These are phyloP conservation scores for Oleoguttula mirabilis DNA, from an alignment of 495 filamentous ascomycete species.

Conservation along the genomic window DNA sequence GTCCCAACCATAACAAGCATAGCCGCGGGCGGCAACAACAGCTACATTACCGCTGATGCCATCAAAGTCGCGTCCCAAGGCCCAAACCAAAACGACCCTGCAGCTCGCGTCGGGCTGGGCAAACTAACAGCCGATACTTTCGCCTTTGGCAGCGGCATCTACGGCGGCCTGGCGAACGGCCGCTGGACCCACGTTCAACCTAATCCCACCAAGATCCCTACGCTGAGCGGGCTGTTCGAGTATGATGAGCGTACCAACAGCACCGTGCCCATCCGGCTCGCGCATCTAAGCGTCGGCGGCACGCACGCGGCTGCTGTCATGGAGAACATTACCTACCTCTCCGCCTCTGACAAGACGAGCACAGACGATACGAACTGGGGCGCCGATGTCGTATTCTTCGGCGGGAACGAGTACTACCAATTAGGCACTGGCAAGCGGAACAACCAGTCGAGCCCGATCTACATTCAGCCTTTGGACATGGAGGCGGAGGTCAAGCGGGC, in stretches of 20 bases:
- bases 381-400: conserved; percentile 81
- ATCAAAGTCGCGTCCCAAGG: conserved; percentile 39
- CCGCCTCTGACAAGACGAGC: conserved; percentile 35
- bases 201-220: conserved; percentile 67
- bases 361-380: conserved; percentile 67
- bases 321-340: conserved; percentile 59
- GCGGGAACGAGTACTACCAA: conserved; percentile 86
- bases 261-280: conserved; percentile 64
- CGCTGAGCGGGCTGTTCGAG: conserved; percentile 69
- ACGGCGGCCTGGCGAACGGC: conserved; percentile 69
- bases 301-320: conserved; percentile 71
- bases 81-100: conserved; percentile 32
- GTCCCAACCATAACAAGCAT: conserved; percentile 55
- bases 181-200: conserved; percentile 83
- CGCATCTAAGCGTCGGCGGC: conserved; percentile 57
- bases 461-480: conserved; percentile 63
- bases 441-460: conserved; percentile 58
- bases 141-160: conserved; percentile 75
- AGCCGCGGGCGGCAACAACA: conserved; percentile 73
- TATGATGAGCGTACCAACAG: conserved; percentile 61
- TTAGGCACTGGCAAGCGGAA: conserved; percentile 82
- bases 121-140: conserved; percentile 62
- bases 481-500: conserved; percentile 38
- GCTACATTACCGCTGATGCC: conserved; percentile 76
- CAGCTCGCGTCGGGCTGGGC: conserved; percentile 33